Evolutionary conservation across 106 monocot genomes (phyloP), one percentile per base, ranked within the genome.

Genomic region (Acorus gramineus): DNA sequence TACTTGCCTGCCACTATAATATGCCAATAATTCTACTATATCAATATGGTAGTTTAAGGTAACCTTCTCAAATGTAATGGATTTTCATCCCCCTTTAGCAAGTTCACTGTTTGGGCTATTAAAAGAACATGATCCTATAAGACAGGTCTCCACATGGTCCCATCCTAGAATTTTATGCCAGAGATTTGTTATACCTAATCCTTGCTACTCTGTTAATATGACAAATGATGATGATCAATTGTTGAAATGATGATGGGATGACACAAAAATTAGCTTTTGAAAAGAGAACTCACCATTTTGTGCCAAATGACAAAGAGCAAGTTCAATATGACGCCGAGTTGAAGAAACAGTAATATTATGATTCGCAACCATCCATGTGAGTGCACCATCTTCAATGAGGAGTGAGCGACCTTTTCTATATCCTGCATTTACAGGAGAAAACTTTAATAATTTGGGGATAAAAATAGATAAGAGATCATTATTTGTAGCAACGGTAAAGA

Each of bases 341-440:
- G 86, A 74, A 77, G 72, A 61, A 42, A 67, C 63, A 81, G 57
- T 79, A 46, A 54, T 11, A 44, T 65, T 60, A n/a, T 71, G 76
- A 50, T 79, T 86, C 10, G 70, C 57, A 60, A 84, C 73, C 70
- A 91, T 72, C 84, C 86, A 86, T 11, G 50, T 59, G 49, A 86
- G 73, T 28, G 71, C 86, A 55, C 84, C 84, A 61, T 86, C 91
- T 42, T 86, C 83, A 52, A 91, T 78, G 55, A 91, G 79, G 72
- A 91, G 84, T 63, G 91, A 91, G 53, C 71, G 81, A 48, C 91
- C 91, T 65, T 74, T 83, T 72, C 67, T 84, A 52, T 77, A 65
- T 59, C 91, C 91, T 91, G 57, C n/a, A 66, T 51, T 55, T 42
- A 12, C 3, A 10, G 9, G 57, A 28, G 47, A 53, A 8, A 55